phyloP scores from a whole-genome alignment of 2,329 filamentous ascomycete species.

The Xylariaceae sp. region DNA sequence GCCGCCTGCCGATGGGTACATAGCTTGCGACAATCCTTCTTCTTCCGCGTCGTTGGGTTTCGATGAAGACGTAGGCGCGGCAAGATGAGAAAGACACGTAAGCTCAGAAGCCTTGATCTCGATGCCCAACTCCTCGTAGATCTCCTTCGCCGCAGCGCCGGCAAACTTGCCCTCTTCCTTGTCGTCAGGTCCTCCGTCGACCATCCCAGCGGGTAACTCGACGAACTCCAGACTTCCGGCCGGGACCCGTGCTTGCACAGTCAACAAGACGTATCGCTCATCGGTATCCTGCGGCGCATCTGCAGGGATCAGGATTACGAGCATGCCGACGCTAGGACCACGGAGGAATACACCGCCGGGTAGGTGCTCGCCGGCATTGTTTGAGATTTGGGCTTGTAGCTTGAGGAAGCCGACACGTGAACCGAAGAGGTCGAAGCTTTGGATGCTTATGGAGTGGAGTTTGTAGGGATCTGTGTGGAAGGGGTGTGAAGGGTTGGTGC shows the following conservation, averaged over 20 bases:
- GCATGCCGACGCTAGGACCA: conserved; percentile 58
- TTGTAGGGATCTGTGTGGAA: conserved; percentile 53
- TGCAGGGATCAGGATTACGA: conserved; percentile 53
- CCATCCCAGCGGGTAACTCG: conserved; percentile 57
- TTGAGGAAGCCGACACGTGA: conserved; percentile 55
- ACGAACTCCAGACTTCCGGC: conserved; percentile 52
- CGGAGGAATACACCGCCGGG: conserved; percentile 55
- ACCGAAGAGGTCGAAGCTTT: conserved; percentile 52
- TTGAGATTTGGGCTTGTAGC: conserved; percentile 45
- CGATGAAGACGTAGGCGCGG: conserved; percentile 19
- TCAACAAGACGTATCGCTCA: conserved; percentile 55
- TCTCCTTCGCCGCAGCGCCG: conserved; percentile 56
- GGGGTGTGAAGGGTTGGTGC: conserved; percentile 38
- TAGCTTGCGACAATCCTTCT: conserved; percentile 38
- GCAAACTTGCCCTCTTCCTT: conserved; percentile 46
- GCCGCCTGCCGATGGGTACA: conserved; percentile 56
- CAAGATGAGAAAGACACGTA: conserved; percentile 50
- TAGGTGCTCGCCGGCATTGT: conserved; percentile 44
- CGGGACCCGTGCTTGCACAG: conserved; percentile 55
- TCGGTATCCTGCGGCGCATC: conserved; percentile 33
- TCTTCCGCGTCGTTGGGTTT: conserved; percentile 13
- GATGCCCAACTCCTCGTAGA: conserved; percentile 57
- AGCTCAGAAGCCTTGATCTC: conserved; percentile 46
- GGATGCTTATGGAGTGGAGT: conserved; percentile 48
- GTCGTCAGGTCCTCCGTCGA: conserved; percentile 34